Percentiles rank a stretch among this genome's conserved stretches.
Evolutionary conservation across 306 rosid genomes (phyloP).

Genomic region (Rosa chinensis): DNA sequence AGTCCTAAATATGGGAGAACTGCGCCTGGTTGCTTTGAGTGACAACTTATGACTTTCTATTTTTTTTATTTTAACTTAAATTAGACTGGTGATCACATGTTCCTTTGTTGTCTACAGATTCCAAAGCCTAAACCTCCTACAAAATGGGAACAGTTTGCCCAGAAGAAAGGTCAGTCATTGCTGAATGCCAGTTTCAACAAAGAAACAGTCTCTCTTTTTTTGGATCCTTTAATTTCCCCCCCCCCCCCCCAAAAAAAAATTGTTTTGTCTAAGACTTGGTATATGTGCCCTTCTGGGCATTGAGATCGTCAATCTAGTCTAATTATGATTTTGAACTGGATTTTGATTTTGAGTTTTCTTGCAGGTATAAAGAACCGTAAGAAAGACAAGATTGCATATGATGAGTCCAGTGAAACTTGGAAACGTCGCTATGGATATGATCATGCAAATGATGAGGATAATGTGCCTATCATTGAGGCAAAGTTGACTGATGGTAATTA

Average conservation of each 20-base stretch:
- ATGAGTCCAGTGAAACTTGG: conserved; percentile 74
- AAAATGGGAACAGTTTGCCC: conserved; percentile 84
- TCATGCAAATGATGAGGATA: conserved; percentile 82
- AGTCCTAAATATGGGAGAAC: background rate
- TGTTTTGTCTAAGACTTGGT: background rate
- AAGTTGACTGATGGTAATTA: conserved; percentile 76
- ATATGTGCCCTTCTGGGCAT: no score
- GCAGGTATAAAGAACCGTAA: conserved; percentile 74
- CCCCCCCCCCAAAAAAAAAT: background rate
- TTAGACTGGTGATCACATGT: conserved; percentile 3
- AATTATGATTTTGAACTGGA: background rate
- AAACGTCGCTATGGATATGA: conserved; percentile 84
- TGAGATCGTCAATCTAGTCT: background rate
- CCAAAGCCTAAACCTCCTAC: conserved; percentile 89
- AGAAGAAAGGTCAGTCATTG: conserved; percentile 65
- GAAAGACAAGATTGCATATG: conserved; percentile 68
- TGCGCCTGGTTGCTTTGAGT: background rate
- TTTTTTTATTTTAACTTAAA: background rate
- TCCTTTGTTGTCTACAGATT: conserved; percentile 44
- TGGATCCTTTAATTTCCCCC: background rate
- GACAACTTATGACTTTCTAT: background rate
- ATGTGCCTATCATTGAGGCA: conserved; percentile 85
- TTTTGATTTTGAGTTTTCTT: conserved; percentile 14
- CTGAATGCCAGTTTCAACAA: background rate
- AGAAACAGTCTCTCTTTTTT: background rate